Evolutionary conservation across 805 yeast species (phyloP), one percentile per base, ranked within the genome.

Genomic region (Komagataella mondaviorum): DNA sequence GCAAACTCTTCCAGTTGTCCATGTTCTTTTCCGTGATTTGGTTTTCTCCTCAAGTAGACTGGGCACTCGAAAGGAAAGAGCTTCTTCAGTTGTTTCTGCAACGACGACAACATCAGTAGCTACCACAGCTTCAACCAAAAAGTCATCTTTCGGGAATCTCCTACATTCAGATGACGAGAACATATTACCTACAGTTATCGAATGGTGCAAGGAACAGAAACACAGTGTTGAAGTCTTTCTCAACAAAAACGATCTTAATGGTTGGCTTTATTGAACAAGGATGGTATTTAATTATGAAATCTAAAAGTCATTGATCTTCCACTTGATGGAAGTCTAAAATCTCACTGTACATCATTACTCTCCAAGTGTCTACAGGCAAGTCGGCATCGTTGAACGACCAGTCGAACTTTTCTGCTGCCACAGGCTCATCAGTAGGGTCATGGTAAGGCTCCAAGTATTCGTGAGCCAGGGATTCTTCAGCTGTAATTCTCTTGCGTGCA

Each of bases 381-480:
- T 91, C 99, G 0, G 96, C 98, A 59, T 95, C 98, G 66, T 93
- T 91, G 68, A 91, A 91, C 61, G 93, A 83, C 99, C 99, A 93
- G 68, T 93, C 99, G 61, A 93, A 93, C 64, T 85, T 85, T 57
- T 85, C 87, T 49, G 82, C 88, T 30, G 98, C 96, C 4, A 79
- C 85, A 1, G 99, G 99, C 69, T 93, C 99, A 68, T 93, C 99
- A 3, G 89, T 78, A 36, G 98, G 96, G 63, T 93, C 99, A 66
- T 93, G 99, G 67, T 91, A 93, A 10, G 96, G 96, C 23, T 88
- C 86, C 68, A 93, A 71, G 67, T 93, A 93, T 7, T 93, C 93
- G 65, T 93, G 98, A 8, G 81, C 76, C 60, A 93, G 75, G 2
- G 96, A 95, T 57, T 88, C 87, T 3, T 83, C 91, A 2, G 98